phyloP scores from a whole-genome alignment of 2,329 filamentous ascomycete genomes.

The Talaromyces pinophilus region DNA sequence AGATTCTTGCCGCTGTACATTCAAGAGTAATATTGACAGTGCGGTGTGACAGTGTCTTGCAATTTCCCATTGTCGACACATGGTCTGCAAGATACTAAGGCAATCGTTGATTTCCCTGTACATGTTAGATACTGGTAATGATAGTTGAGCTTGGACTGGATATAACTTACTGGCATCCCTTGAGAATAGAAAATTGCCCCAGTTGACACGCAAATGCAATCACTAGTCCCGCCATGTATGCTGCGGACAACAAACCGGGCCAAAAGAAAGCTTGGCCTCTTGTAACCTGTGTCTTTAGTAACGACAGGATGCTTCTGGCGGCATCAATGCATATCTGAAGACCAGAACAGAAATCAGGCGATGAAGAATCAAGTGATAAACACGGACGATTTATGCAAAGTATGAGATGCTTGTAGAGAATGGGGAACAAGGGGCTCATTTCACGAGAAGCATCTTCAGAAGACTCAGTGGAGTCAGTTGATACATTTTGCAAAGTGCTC shows the following conservation, averaged over 20 bases:
- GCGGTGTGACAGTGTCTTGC: slow-evolving; percentile 44
- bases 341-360: slow-evolving; percentile 44
- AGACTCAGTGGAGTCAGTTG: not conserved
- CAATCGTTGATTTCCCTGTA: slow-evolving; percentile 41
- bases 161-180: slow-evolving; percentile 35
- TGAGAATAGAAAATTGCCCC: slow-evolving; percentile 39
- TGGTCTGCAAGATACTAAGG: slow-evolving; percentile 35
- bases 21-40: slow-evolving; percentile 36
- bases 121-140: too few relatives aligned
- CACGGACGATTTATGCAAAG: slow-evolving; percentile 44
- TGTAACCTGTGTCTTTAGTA: slow-evolving; percentile 37
- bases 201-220: slow-evolving; percentile 46
- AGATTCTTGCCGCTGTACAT: slow-evolving; percentile 30
- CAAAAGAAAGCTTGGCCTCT: slow-evolving; percentile 41
- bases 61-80: slow-evolving; percentile 44
- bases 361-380: slow-evolving; percentile 41
- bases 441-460: slow-evolving; percentile 31
- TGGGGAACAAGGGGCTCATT: slow-evolving; percentile 43
- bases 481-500: slow-evolving; percentile 30
- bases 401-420: slow-evolving; percentile 46
- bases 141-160: too few relatives aligned
- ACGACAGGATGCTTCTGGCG: slow-evolving; percentile 41
- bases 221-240: slow-evolving; percentile 46
- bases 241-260: slow-evolving; percentile 43
- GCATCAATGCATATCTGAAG: slow-evolving; percentile 46